Evolutionary conservation across 2,329 filamentous ascomycete genomes (phyloP), one percentile per base, ranked within the genome.

Genomic region (Phialophora chinensis): DNA sequence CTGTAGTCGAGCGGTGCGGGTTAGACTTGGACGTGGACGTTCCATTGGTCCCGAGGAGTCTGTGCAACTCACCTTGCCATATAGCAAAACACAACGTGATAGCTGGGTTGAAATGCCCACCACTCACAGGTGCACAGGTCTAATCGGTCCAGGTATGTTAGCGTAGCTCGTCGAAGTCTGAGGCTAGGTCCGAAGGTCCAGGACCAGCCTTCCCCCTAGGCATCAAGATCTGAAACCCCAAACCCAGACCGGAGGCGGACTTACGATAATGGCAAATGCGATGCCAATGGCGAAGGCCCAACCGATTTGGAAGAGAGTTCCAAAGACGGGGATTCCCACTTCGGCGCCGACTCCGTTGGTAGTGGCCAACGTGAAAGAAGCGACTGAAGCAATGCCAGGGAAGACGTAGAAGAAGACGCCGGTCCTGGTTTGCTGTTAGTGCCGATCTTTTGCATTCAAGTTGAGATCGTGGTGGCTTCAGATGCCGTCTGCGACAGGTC

Each of bases 351-450:
- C 76, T 68, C 85, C 82, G 53, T 67, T 71, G 29, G 71, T 73
- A 0, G 67, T 70, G 4, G 71, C 68, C 3, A 86, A 65, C 7
- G 82, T 82, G 73, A 86, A 86, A 14, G 79, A 74, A 2, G 84
- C 82, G 2, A 82, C 79, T 2, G 84, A 82, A n/a, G 84, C 81
- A 42, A 87, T 83, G 17, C 85, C 85, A 10, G 69, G 64, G 52
- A 71, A 80, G 75, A 83, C 83, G 72, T 84, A 86, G 73, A 85
- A 84, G 78, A 87, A 87, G 3, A 86, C 84, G 2, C 85, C 85
- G 0, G 83, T 83, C 3, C 59, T 61, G 25, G 7, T 11, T 11
- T 38, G 4, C 23, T 11, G 47, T 61, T 38, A 61, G 59, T 20
- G 35, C 25, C 31, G 44, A 23, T 8, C 27, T 6, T 50, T 8